These are phyloP conservation scores for Fraxinus velutina DNA, from an alignment of 305 asterid species.

Conservation along the genomic window DNA sequence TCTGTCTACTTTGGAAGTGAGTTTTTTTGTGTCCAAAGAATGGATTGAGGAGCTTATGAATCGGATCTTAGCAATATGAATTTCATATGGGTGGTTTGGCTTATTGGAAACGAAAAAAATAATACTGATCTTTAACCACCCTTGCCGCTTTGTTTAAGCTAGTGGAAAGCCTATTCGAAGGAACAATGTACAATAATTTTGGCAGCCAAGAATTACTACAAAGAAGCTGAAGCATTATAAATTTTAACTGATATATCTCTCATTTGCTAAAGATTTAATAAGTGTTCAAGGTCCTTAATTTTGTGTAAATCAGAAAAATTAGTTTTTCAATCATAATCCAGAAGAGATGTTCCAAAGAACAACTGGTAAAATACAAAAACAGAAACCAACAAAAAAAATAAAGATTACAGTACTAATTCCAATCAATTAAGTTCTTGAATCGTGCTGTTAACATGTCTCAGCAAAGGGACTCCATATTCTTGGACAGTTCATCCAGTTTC, in stretches of 20 bases:
- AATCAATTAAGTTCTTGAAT: slow-evolving; percentile 17
- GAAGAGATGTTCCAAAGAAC: not conserved
- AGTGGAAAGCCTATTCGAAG: not conserved
- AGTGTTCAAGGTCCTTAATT: not conserved
- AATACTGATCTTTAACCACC: not conserved
- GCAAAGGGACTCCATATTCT: slow-evolving; percentile 50
- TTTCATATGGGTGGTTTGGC: not conserved
- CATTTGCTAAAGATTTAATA: not conserved
- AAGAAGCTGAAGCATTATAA: not conserved
- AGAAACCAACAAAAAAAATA: slow-evolving; percentile 9
- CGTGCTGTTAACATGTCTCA: slow-evolving; percentile 4
- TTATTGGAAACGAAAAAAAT: not conserved
- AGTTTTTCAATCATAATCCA: slow-evolving; percentile 4
- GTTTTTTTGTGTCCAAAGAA: too few species aligned
- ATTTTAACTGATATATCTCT: not conserved
- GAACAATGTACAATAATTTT: not conserved
- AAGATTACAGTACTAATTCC: slow-evolving; percentile 17
- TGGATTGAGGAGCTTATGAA: not conserved
- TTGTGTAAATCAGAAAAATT: not conserved
- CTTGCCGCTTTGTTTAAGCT: not conserved
- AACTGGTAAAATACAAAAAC: not conserved
- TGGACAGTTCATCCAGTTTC: slow-evolving; percentile 79
- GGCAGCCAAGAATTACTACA: not conserved
- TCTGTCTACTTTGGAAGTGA: too few species aligned
- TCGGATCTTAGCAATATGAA: not conserved